Evolutionary conservation across 805 yeast species (phyloP).

Genomic region (Candida hungchunana): DNA sequence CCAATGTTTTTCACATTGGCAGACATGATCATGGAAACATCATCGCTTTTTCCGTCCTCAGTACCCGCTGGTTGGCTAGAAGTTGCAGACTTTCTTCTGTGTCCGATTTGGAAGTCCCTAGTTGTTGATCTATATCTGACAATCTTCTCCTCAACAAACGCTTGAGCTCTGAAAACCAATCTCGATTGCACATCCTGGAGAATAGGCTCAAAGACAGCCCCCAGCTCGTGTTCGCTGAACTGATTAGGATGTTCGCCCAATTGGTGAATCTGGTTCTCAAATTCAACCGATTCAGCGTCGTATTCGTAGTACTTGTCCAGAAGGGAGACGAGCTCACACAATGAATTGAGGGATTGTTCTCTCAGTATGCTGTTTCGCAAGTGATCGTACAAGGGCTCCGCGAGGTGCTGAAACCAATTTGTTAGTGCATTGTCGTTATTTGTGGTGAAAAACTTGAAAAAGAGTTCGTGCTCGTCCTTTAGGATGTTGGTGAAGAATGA

Average conservation of each 20-base stretch:
- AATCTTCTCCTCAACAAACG: slow-evolving; percentile 64
- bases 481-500: slow-evolving; percentile 56
- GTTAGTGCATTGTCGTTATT: slow-evolving; percentile 38
- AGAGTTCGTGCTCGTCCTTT: slow-evolving; percentile 57
- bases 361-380: slow-evolving; percentile 63
- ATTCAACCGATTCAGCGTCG: slow-evolving; percentile 53
- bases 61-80: slow-evolving; percentile 17
- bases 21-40: slow-evolving; percentile 3
- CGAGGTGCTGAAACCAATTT: slow-evolving; percentile 55
- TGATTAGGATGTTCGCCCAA: slow-evolving; percentile 24
- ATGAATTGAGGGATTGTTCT: slow-evolving; percentile 59
- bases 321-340: slow-evolving; percentile 74
- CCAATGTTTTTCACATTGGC: slow-evolving; percentile 24
- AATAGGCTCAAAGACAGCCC: slow-evolving; percentile 63
- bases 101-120: slow-evolving; percentile 61
- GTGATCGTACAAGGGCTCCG: slow-evolving; percentile 76
- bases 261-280: slow-evolving; percentile 6
- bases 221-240: slow-evolving; percentile 38
- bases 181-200: slow-evolving; percentile 76
- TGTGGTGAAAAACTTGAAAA: slow-evolving; percentile 46
- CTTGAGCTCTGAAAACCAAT: slow-evolving; percentile 73
- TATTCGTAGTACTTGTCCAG: slow-evolving; percentile 63
- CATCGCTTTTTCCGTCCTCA: slow-evolving; percentile 12
- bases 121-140: slow-evolving; percentile 61
- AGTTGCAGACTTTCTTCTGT: slow-evolving; percentile 18